Evolutionary conservation across 2,329 filamentous ascomycete genomes (phyloP), one percentile per base, ranked within the genome.

Genomic region (Epichloe gansuensis): DNA sequence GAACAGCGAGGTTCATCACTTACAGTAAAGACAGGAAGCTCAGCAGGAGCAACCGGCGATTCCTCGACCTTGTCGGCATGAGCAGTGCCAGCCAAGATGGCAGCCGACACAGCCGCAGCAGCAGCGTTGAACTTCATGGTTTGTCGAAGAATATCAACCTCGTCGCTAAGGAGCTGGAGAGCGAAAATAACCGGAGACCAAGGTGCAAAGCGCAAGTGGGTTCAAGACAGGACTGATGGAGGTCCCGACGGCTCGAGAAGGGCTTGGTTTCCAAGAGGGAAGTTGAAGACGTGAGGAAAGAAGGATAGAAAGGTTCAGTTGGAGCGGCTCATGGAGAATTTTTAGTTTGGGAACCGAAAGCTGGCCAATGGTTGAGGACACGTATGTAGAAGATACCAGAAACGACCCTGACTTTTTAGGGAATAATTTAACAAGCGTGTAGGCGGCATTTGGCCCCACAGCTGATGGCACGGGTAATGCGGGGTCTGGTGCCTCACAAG

Each of bases 11-110:
- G 13, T 9, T 39, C 38, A 31, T 15, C 56, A 77, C 89, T 76
- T 78, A 95, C 91, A 59, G 90, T 95, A 68, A 96, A 96, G 53
- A 82, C 87, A 46, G 91, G 86, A 62, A 88, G 81, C 67, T 83
- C 76, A 54, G 85, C 76, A 54, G 85, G 74, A 49, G 78, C 70
- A 49, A 77, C 75, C 52, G 80, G 72, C 54, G 83, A 75, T 21
- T 82, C 77, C 66, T 85, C 80, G 54, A 77, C 74, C 59, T 86
- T 82, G 59, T 86, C 85, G 58, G 83, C 81, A 60, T 82, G 78
- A 65, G 84, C 83, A 60, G 82, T 81, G 68, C 83, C 80, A 60
- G 84, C 85, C 65, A 86, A 71, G 60, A 89, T 58, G 56, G 86
- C 82, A 64, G 87, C 86, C 67, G 88, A 85, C 65, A 86, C 80